phyloP scores from a whole-genome alignment of 805 yeast genomes.

The Kodamaea kaohsiungensis region DNA sequence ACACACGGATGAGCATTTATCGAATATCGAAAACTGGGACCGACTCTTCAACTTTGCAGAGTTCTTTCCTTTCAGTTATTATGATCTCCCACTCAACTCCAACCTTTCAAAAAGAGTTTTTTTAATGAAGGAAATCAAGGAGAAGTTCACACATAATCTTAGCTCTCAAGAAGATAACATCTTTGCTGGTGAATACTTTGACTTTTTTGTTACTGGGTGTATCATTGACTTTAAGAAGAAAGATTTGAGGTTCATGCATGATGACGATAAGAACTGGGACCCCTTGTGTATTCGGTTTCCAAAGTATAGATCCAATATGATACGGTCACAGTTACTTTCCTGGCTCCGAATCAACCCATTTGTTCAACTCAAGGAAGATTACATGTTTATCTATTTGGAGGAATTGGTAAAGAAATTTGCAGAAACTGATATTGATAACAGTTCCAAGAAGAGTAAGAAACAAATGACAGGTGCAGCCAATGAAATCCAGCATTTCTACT shows the following conservation, averaged over 20 bases:
- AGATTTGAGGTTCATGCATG: conserved; percentile 34
- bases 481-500: background rate
- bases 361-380: conserved; percentile 25
- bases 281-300: conserved; percentile 13
- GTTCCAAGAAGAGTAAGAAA: conserved; percentile 8
- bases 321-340: conserved; percentile 31
- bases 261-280: conserved; percentile 6
- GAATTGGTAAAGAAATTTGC: conserved; percentile 18
- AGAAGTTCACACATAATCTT: conserved; percentile 1
- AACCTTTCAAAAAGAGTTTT: conserved; percentile 5
- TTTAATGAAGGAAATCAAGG: conserved; percentile 2
- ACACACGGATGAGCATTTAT: background rate
- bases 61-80: conserved; percentile 7
- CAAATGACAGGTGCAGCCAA: conserved; percentile 3
- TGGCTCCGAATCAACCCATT: conserved; percentile 43
- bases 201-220: conserved; percentile 25
- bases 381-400: conserved; percentile 19
- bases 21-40: conserved; percentile 4
- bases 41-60: conserved; percentile 7
- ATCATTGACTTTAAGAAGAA: conserved; percentile 36
- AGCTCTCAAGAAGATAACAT: background rate
- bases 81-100: conserved; percentile 7
- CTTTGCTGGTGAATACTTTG: conserved; percentile 9
- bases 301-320: conserved; percentile 20
- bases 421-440: conserved; percentile 4